A percentile compares a stretch with the other conserved stretches of the same genome.
Evolutionary conservation across 1,139 yeast species (phyloP).

Genomic region (Yamadazyma dushanensis): DNA sequence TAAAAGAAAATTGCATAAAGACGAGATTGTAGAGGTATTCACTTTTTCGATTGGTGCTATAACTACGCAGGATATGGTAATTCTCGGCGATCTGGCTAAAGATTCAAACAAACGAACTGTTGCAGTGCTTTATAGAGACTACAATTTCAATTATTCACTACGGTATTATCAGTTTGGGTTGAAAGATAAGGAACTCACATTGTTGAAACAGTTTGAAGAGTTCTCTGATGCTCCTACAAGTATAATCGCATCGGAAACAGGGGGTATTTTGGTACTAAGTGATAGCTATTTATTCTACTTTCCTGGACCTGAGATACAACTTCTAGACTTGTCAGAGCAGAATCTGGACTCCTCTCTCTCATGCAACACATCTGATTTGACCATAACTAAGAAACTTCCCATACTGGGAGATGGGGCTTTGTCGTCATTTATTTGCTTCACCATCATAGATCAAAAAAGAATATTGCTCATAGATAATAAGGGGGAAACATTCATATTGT

Average conservation of each 20-base stretch:
- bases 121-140: constrained; percentile 39
- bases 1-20: constrained; percentile 12
- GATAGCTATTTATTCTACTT: constrained; percentile 34
- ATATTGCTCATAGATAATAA: constrained; percentile 28
- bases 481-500: constrained; percentile 33
- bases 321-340: constrained; percentile 16
- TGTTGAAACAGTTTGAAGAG: constrained; percentile 31
- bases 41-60: constrained; percentile 30
- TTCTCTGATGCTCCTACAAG: constrained; percentile 36
- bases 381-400: constrained; percentile 17
- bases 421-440: constrained; percentile 14
- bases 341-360: constrained; percentile 12
- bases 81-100: constrained; percentile 4
- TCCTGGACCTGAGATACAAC: constrained; percentile 19
- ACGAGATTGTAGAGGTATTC: constrained; percentile 14
- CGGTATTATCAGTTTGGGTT: constrained; percentile 27
- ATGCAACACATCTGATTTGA: constrained; percentile 11
- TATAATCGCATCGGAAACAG: constrained; percentile 23
- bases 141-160: constrained; percentile 31
- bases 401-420: constrained; percentile 5
- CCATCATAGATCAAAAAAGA: constrained; percentile 28
- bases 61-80: constrained; percentile 24
- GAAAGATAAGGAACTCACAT: constrained; percentile 9
- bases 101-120: constrained; percentile 12
- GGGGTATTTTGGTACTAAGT: constrained; percentile 35